These are phyloP conservation scores for Chlamydomonas applanata DNA, from an alignment of 139 green algal species.

Conservation along the genomic window DNA sequence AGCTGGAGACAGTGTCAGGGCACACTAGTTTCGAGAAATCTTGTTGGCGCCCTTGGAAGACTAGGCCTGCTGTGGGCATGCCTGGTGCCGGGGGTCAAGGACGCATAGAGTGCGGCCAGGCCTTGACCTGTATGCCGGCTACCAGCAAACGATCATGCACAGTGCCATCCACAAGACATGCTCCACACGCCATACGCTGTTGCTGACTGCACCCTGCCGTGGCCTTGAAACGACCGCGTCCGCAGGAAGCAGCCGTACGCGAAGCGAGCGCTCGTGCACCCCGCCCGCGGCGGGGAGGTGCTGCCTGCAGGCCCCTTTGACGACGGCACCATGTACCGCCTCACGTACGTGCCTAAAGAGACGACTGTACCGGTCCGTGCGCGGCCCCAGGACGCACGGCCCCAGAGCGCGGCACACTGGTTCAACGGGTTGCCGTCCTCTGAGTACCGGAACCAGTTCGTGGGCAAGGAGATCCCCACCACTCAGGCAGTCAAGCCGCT, in stretches of 20 bases:
- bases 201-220: too few species aligned
- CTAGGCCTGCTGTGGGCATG: too few species aligned
- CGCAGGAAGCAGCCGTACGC: constrained; percentile 4
- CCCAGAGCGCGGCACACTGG: neutral
- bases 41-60: too few species aligned
- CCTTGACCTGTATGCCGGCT: too few species aligned
- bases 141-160: too few species aligned
- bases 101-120: too few species aligned
- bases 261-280: neutral
- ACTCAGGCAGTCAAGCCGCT: neutral
- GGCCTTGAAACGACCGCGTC: too few species aligned
- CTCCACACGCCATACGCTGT: neutral
- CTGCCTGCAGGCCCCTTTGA: constrained; percentile 1
- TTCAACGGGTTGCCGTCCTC: neutral
- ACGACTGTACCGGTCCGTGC: neutral
- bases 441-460: constrained; percentile 7
- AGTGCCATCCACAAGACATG: neutral
- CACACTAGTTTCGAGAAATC: too few species aligned
- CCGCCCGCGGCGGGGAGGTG: neutral
- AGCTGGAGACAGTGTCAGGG: too few species aligned
- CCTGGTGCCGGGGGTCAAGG: too few species aligned
- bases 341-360: constrained; percentile 11
- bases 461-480: constrained; percentile 6
- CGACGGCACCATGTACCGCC: constrained; percentile 12
- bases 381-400: constrained; percentile 3